Evolutionary conservation across 352 stramenopile species (phyloP).

Genomic region (Globisporangium okanoganense): DNA sequence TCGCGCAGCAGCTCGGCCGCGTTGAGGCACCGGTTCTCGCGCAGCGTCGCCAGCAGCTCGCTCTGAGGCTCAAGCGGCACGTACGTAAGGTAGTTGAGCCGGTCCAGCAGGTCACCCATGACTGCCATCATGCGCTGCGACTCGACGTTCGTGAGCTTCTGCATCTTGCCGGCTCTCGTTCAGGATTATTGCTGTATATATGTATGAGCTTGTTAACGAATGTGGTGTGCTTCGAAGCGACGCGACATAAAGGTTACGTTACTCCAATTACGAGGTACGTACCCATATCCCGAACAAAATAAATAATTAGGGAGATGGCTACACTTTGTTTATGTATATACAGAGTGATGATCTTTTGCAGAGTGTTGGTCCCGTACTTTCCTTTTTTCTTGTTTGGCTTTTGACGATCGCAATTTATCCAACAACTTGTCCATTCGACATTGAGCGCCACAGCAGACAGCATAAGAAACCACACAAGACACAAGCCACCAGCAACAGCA

Average conservation of each 20-base stretch:
- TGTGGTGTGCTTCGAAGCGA: not conserved
- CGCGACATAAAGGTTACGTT: not conserved
- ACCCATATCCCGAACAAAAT: not conserved
- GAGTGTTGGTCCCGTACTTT: not conserved
- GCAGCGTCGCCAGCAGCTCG: constrained; percentile 48
- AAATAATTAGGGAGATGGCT: not conserved
- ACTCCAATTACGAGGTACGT: no score
- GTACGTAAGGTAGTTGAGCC: constrained; percentile 84
- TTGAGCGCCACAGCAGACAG: no score
- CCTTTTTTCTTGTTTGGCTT: constrained; percentile 1
- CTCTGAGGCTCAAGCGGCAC: constrained; percentile 62
- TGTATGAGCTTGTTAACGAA: no score
- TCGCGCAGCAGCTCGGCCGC: constrained; percentile 57
- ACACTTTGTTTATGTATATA: no score
- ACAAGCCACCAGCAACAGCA: not conserved
- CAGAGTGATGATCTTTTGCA: no score
- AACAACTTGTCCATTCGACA: no score
- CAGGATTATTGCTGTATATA: no score
- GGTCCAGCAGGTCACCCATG: constrained; percentile 81
- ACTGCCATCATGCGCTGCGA: constrained; percentile 87
- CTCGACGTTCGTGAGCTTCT: constrained; percentile 88
- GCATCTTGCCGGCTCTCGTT: constrained; percentile 44
- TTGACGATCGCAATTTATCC: no score
- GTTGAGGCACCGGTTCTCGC: constrained; percentile 59
- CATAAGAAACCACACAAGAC: no score